Conservation (phyloP, 345 rosid genomes). For the Raphanus raphanistrum region DNA sequence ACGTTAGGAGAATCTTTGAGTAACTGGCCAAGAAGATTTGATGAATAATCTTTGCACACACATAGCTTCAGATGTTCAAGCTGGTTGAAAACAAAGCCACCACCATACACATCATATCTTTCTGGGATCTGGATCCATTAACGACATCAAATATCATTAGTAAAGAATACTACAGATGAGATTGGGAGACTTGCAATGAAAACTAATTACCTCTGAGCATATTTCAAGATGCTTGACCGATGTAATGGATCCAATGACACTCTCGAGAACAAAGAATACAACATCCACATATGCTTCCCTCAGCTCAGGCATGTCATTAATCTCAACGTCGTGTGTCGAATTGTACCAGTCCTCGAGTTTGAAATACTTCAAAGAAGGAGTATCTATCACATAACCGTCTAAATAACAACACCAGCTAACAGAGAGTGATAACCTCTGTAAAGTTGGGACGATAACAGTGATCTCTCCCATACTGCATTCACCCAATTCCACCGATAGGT, state of each 20-base stretch:
- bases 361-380: not conserved
- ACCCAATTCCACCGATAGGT: not conserved
- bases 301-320: not conserved
- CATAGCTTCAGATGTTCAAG: not conserved
- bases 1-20: not conserved
- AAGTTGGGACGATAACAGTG: not conserved
- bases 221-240: not conserved
- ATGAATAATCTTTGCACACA: not conserved
- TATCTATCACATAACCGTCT: not conserved
- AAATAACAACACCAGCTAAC: not conserved
- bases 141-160: not conserved
- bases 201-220: not conserved
- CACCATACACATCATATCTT: not conserved
- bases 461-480: not conserved
- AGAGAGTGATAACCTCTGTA: not conserved
- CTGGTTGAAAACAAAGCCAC: not conserved
- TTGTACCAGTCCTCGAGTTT: not conserved
- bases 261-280: not conserved
- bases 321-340: not conserved
- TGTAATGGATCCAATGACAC: not conserved
- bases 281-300: not conserved
- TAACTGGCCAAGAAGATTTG: not conserved
- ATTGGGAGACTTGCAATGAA: not conserved
- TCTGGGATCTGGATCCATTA: not conserved
- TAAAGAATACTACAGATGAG: not conserved